Evolutionary conservation across 805 yeast species (phyloP).

Genomic region (Maudiozyma saulgeensis): DNA sequence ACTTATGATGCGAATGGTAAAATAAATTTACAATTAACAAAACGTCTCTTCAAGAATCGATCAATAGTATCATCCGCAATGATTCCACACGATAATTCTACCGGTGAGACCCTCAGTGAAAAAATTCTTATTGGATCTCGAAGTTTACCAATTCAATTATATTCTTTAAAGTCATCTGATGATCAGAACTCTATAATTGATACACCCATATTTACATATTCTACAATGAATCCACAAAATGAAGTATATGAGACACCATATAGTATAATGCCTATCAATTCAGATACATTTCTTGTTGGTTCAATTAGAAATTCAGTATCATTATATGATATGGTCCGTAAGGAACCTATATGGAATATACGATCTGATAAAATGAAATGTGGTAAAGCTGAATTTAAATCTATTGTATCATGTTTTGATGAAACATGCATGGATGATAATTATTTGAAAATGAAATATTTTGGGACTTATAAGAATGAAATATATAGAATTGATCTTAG

Average conservation of each 20-base stretch:
- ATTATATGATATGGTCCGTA: conserved; percentile 26
- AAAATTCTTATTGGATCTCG: conserved; percentile 23
- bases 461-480: conserved; percentile 27
- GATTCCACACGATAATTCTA: conserved; percentile 28
- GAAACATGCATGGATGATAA: conserved; percentile 4
- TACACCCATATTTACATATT: conserved; percentile 12
- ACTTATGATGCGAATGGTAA: conserved; percentile 18
- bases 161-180: conserved; percentile 15
- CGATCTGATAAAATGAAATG: conserved; percentile 3
- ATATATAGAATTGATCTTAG: conserved; percentile 20
- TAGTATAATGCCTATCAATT: conserved; percentile 17
- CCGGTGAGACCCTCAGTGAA: conserved; percentile 12
- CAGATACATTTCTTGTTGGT: conserved; percentile 28
- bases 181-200: conserved; percentile 4
- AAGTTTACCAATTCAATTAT: conserved; percentile 31
- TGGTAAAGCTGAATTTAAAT: conserved; percentile 7
- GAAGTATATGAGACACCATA: conserved; percentile 29
- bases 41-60: conserved; percentile 24
- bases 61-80: conserved; percentile 27
- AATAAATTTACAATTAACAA: not conserved
- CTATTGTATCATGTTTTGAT: conserved; percentile 25
- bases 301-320: conserved; percentile 19
- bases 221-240: conserved; percentile 24
- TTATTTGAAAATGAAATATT: conserved; percentile 2
- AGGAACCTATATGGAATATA: conserved; percentile 16